Percentiles rank a stretch among this genome's conserved stretches.
Evolutionary conservation across 2,329 filamentous ascomycete genomes (phyloP).

Genomic region (Colletotrichum lindemuthianum): DNA sequence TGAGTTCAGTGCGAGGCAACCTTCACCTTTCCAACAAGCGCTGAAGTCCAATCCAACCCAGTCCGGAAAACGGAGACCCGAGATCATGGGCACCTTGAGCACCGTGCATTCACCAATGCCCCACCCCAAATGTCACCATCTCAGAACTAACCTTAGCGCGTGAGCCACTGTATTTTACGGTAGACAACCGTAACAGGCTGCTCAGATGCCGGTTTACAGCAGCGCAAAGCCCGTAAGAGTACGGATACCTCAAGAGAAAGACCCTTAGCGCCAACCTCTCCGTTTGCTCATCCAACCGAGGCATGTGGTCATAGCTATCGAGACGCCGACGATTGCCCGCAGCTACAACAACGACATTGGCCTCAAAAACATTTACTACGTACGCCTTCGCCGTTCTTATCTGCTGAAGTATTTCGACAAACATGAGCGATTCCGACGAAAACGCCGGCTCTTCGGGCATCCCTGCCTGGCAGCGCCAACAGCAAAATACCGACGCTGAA

Average conservation of each 20-base stretch:
- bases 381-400: neutral
- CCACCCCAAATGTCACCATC: conserved; percentile 7
- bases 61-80: conserved; percentile 31
- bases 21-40: conserved; percentile 28
- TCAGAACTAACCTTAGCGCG: neutral
- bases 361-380: neutral
- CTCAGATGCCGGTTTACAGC: too few species aligned
- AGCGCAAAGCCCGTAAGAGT: neutral
- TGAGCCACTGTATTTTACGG: neutral
- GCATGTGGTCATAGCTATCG: conserved; percentile 36
- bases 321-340: conserved; percentile 18
- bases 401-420: neutral
- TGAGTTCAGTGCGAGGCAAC: conserved; percentile 27
- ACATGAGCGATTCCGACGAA: conserved; percentile 48
- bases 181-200: conserved; percentile 1
- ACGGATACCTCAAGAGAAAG: conserved; percentile 9
- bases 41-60: conserved; percentile 13
- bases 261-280: conserved; percentile 4
- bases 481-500: conserved; percentile 20
- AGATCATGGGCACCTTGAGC: conserved; percentile 23
- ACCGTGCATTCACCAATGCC: conserved; percentile 28
- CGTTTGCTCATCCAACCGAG: conserved; percentile 34
- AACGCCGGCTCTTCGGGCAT: conserved; percentile 37
- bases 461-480: conserved; percentile 46
- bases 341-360: neutral